phyloP scores from a whole-genome alignment of 2,329 filamentous ascomycete genomes.

The Mollisia scopiformis region DNA sequence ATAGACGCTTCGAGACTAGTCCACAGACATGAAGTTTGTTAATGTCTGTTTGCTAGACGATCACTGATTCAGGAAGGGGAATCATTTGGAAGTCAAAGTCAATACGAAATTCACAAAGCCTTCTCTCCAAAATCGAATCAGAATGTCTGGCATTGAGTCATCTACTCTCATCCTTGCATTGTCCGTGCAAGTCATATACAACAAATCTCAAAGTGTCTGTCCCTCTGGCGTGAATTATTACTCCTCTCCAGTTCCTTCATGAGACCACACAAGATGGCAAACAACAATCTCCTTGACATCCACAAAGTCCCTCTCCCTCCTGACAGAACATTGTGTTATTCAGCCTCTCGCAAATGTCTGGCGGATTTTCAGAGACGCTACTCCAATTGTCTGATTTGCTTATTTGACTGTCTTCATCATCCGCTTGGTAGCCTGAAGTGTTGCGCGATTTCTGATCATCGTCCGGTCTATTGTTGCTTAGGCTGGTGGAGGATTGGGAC shows the following conservation, averaged over 20 bases:
- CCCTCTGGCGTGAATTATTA: not conserved
- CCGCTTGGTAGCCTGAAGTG: not conserved
- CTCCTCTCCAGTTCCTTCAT: not conserved
- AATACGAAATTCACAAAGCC: not conserved
- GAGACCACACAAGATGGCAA: not conserved
- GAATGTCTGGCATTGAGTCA: not conserved
- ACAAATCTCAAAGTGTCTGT: not conserved
- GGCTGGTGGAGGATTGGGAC: not conserved
- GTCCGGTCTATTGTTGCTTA: not conserved
- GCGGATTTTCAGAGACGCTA: not conserved
- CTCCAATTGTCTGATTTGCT: not conserved
- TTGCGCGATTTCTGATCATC: not conserved
- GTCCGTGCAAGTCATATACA: too few species aligned
- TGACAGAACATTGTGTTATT: not conserved
- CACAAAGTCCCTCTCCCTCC: not conserved
- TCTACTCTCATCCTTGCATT: too few species aligned
- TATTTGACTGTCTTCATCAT: not conserved
- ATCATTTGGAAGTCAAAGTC: not conserved
- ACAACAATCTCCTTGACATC: not conserved
- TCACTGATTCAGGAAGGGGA: too few species aligned
- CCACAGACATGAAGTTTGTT: not conserved
- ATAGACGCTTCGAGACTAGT: not conserved
- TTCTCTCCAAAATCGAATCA: too few species aligned
- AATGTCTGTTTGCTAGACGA: not conserved
- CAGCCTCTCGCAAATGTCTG: not conserved